phyloP scores from a whole-genome alignment of 495 filamentous ascomycete genomes.

The Daldinia grandis region DNA sequence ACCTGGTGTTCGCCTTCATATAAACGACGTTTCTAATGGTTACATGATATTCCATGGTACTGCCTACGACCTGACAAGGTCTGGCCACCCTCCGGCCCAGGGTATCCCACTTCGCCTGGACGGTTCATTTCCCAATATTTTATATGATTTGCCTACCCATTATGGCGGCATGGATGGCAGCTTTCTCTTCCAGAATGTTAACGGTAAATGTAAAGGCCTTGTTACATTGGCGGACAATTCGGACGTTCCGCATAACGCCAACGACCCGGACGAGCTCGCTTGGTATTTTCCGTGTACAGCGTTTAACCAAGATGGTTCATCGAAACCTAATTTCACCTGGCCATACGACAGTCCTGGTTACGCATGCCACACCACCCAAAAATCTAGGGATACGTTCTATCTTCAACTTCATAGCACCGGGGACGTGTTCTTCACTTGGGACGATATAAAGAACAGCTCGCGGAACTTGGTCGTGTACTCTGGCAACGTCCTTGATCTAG shows the following conservation, averaged over 20 bases:
- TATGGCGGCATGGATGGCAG: slow-evolving; percentile 90
- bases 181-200: slow-evolving; percentile 98
- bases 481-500: slow-evolving; percentile 91
- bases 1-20: slow-evolving; percentile 72
- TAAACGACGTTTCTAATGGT: slow-evolving; percentile 79
- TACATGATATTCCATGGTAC: slow-evolving; percentile 97
- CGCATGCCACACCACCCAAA: slow-evolving; percentile 81
- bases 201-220: slow-evolving; percentile 92
- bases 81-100: slow-evolving; percentile 75
- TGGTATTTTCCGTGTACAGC: slow-evolving; percentile 97
- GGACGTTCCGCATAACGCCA: slow-evolving; percentile 77
- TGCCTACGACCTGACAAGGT: slow-evolving; percentile 81
- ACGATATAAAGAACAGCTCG: slow-evolving; percentile 86
- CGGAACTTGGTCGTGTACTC: slow-evolving; percentile 93
- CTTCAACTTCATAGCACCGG: slow-evolving; percentile 62
- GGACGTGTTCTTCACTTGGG: slow-evolving; percentile 93
- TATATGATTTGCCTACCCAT: slow-evolving; percentile 82
- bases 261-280: slow-evolving; percentile 70
- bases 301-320: slow-evolving; percentile 94
- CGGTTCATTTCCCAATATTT: slow-evolving; percentile 69
- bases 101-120: slow-evolving; percentile 70
- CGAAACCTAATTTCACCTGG: slow-evolving; percentile 73
- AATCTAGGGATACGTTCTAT: slow-evolving; percentile 79
- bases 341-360: slow-evolving; percentile 79
- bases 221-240: slow-evolving; percentile 76